Base-by-base conservation (phyloP, 805 yeast species). In the Lipomyces sp. region DNA sequence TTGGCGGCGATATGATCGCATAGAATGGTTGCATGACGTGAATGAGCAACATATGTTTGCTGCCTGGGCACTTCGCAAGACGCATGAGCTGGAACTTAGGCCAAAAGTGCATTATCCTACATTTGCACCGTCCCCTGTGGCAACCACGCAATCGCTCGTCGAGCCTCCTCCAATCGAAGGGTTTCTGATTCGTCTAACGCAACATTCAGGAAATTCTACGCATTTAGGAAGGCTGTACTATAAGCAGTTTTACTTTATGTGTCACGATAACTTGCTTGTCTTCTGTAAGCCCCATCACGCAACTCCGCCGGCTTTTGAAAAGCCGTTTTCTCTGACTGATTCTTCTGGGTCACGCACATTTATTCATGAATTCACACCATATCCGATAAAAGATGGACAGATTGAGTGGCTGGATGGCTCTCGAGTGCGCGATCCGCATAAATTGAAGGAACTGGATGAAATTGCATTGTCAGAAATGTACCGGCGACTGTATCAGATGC, bases 81-180 rank as follows among this genome's bases (percentile, higher is more conserved):
- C 84, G 8, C 86, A 85, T 73, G 81, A 79, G 53, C 74, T 92
- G n/a, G 94, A 92, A 73, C 75, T 89, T 29, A 79, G 96, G 53
- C 81, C 61, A 37, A 71, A 39, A 72, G 70, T 48, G 13, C 74
- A 77, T 11, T 74, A 74, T 53, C 73, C 79, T 2, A 70, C 72
- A 6, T 61, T 60, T 15, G 61, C 65, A 4, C 62, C 67, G 3
- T 6, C 18, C 18, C 64, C 70, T 3, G n/a, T 57, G 13, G 59
- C 63, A 29, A 64, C 62, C 24, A 66, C 71, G 18, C 63, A 66
- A 7, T 54, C 60, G 8, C 7, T 81, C 24, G 59, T 69, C 0
- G 96, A 89, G 73, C 97, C 97, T 0, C 61, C 78, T 0, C 87
- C 97, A 0, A 76, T 92, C 8, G 98, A 94, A 77, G 98, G 98